These are phyloP conservation scores for Heliamphora pulchella DNA, from an alignment of 179 eudicot genomes.

Conservation along the genomic window DNA sequence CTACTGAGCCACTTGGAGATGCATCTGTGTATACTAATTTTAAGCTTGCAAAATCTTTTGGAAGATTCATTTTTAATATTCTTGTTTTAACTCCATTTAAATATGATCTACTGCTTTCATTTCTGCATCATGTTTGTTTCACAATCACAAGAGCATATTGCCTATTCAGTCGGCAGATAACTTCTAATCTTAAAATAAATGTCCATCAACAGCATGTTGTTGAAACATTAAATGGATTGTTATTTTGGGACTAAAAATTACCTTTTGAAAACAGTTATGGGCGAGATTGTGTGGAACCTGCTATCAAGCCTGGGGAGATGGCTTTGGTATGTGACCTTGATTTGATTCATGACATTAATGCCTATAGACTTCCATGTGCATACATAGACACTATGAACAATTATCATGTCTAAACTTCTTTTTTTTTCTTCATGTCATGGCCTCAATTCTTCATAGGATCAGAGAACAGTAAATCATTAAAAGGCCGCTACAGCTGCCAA, in stretches of 20 bases:
- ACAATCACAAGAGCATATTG: not conserved
- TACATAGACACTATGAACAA: not conserved
- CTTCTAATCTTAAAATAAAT: not conserved
- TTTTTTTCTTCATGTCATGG: not conserved
- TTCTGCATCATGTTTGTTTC: not conserved
- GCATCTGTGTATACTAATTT: not conserved
- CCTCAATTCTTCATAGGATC: not conserved
- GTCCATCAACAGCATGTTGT: not conserved
- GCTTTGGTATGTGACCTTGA: constrained; percentile 54
- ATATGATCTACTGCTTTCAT: not conserved
- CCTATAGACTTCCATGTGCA: not conserved
- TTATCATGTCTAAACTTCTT: not conserved
- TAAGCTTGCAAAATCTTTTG: not conserved
- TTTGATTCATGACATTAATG: not conserved
- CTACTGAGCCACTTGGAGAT: not conserved
- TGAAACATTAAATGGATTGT: not conserved
- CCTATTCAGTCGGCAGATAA: not conserved
- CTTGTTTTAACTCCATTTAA: not conserved
- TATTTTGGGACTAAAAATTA: not conserved
- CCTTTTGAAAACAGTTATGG: constrained; percentile 56
- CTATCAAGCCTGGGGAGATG: constrained; percentile 81
- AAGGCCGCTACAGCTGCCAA: not conserved
- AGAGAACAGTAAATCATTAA: not conserved
- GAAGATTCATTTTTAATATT: not conserved
- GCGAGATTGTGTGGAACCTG: constrained; percentile 84